These are phyloP conservation scores for Euphorbia pulcherrima DNA, from an alignment of 345 rosid genomes.

Conservation along the genomic window DNA sequence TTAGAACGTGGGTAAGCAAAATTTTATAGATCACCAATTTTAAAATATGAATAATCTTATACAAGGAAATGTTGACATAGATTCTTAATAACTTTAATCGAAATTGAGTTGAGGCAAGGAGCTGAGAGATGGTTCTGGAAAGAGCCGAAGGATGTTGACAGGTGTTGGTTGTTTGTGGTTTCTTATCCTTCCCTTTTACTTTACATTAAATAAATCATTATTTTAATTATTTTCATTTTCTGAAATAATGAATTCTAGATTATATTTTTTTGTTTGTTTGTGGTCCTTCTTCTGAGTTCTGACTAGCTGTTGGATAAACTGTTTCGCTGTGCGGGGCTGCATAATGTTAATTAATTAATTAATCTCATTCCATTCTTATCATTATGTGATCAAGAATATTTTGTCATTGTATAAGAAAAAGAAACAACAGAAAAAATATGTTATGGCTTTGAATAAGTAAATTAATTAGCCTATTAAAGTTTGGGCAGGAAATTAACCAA, in stretches of 20 bases:
- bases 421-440: not conserved
- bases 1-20: no score
- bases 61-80: no score
- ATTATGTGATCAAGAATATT: not conserved
- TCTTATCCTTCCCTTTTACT: conserved; percentile 19
- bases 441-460: not conserved
- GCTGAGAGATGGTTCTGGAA: conserved; percentile 32
- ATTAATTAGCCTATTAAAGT: no score
- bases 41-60: no score
- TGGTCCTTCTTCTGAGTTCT: not conserved
- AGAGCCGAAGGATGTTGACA: conserved; percentile 31
- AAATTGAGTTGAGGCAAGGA: no score
- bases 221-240: not conserved
- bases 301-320: conserved; percentile 19
- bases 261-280: not conserved
- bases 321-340: not conserved
- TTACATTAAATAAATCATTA: not conserved
- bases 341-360: no score
- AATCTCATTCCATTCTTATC: not conserved
- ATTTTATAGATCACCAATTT: no score
- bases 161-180: conserved; percentile 17
- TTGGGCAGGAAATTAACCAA: no score
- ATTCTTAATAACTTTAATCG: no score
- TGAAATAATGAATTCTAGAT: not conserved
- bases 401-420: not conserved